Percentiles rank a stretch among this genome's conserved stretches.
Evolutionary conservation across 345 rosid species (phyloP).

Genomic region (Bruguiera gymnorhiza): DNA sequence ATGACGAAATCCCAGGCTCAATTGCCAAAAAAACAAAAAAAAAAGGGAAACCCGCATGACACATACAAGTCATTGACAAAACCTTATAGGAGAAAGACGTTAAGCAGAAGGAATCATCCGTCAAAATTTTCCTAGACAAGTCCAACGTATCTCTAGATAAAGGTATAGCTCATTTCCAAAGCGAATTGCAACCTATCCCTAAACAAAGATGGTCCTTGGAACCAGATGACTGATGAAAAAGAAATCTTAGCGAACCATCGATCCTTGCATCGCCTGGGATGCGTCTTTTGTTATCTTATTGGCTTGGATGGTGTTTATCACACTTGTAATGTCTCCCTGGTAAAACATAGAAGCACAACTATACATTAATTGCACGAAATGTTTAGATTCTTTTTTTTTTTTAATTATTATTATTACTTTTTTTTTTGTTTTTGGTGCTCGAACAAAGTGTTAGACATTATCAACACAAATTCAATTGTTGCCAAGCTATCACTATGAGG

Average conservation of each 20-base stretch:
- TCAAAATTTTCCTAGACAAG: background rate
- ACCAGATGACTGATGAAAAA: background rate
- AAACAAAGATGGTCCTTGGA: background rate
- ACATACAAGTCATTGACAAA: no score
- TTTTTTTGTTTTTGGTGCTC: no score
- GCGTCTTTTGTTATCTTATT: conserved; percentile 83
- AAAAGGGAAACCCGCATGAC: no score
- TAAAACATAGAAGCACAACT: conserved; percentile 9
- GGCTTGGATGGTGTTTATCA: conserved; percentile 78
- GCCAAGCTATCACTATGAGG: background rate
- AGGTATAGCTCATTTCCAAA: background rate
- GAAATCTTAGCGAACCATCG: conserved; percentile 46
- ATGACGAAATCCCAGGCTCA: no score
- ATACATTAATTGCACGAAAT: background rate
- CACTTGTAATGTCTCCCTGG: conserved; percentile 65
- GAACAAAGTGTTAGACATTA: background rate
- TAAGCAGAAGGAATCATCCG: no score
- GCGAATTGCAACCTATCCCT: background rate
- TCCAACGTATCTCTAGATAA: no score
- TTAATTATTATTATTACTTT: no score
- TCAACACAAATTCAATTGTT: background rate
- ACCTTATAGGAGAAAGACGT: no score
- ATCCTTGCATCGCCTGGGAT: conserved; percentile 64
- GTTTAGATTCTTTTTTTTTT: background rate
- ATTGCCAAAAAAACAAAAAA: no score